Evolutionary conservation across 257 asterid genomes (phyloP).

Genomic region (Scutellaria barbata): DNA sequence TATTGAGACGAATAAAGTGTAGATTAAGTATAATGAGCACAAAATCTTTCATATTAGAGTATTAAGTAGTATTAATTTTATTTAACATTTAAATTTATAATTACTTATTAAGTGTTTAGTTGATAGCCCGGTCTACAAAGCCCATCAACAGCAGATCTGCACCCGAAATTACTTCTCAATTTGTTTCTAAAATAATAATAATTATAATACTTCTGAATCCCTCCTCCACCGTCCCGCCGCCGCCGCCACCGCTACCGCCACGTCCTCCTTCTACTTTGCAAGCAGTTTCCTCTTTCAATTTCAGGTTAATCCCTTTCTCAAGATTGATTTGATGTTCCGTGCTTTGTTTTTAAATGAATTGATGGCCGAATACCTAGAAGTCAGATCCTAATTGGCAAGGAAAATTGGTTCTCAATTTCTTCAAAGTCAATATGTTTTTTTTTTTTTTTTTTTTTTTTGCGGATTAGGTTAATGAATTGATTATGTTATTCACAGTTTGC

Average conservation of each 20-base stretch:
- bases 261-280: background rate
- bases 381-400: conserved; percentile 23
- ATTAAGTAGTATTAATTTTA: too few species aligned
- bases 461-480: conserved; percentile 10
- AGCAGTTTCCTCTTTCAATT: conserved; percentile 20
- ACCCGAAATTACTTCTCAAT: too few species aligned
- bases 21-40: too few species aligned
- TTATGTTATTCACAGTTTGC: background rate
- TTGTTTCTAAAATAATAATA: too few species aligned
- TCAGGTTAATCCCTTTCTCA: conserved; percentile 37
- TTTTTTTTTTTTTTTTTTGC: background rate
- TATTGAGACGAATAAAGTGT: too few species aligned
- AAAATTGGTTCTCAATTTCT: conserved; percentile 3
- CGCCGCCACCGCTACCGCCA: conserved; percentile 17
- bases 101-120: too few species aligned
- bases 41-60: too few species aligned
- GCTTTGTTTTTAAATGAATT: conserved; percentile 12
- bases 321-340: background rate
- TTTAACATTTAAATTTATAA: too few species aligned
- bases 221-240: conserved; percentile 29
- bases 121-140: too few species aligned
- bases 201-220: conserved; percentile 18
- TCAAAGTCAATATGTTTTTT: background rate
- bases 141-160: too few species aligned
- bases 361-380: conserved; percentile 8